phyloP scores from a whole-genome alignment of 148 eudicot genomes.

The Beta vulgaris region DNA sequence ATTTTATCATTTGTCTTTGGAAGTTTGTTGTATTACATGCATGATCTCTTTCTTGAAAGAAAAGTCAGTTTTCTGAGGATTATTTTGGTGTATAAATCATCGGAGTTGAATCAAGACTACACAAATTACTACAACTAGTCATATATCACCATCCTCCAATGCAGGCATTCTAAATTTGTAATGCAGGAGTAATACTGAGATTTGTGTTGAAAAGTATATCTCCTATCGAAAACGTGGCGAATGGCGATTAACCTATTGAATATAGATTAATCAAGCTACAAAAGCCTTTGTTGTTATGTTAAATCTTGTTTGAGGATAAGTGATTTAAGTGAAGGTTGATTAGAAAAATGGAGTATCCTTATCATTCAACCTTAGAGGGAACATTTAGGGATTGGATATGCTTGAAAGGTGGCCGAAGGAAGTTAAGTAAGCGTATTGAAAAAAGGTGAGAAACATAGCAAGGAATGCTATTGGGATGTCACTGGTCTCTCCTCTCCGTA shows the following conservation, averaged over 20 bases:
- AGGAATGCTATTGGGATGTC: neutral
- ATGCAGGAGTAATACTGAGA: neutral
- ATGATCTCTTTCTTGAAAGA: neutral
- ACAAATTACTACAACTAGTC: neutral
- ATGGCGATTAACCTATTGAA: neutral
- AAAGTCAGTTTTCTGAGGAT: neutral
- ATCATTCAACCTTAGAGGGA: too few relatives aligned
- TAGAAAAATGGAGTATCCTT: neutral
- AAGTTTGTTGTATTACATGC: neutral
- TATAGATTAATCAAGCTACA: neutral
- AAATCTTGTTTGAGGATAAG: neutral
- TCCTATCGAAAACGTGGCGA: neutral
- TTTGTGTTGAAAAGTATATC: neutral
- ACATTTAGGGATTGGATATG: neutral
- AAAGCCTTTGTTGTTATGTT: neutral
- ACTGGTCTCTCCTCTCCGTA: too few relatives aligned
- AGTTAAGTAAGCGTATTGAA: neutral
- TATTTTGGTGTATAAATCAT: neutral
- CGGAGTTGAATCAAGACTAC: neutral
- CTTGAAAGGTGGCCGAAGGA: neutral
- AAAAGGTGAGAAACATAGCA: neutral
- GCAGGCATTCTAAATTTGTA: too few relatives aligned
- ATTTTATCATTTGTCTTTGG: neutral
- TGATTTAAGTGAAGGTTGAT: neutral
- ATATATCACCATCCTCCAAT: neutral